Evolutionary conservation across 73 alveolate genomes (phyloP).

Genomic region (Blepharisma japonicum): DNA sequence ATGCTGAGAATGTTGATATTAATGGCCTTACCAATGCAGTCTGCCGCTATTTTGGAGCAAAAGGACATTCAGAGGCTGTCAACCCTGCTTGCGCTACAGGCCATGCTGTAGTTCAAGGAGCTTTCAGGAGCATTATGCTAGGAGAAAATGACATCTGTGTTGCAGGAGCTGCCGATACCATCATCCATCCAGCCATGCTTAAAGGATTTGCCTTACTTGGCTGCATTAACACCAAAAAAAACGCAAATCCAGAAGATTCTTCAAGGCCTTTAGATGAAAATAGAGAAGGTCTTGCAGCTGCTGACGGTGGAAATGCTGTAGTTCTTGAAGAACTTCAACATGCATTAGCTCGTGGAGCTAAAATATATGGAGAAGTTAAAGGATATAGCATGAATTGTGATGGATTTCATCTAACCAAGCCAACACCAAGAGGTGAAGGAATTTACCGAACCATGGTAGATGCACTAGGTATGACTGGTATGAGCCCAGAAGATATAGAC

Average conservation of each 20-base stretch:
- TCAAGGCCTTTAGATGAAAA: constrained; percentile 74
- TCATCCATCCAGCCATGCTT: constrained; percentile 41
- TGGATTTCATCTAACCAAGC: constrained; percentile 71
- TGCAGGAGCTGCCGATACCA: constrained; percentile 76
- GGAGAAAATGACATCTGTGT: constrained; percentile 59
- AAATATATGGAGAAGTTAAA: constrained; percentile 65
- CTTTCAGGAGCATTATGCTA: constrained; percentile 56
- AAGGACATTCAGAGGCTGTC: constrained; percentile 54
- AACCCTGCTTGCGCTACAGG: constrained; percentile 73
- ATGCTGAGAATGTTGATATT: background rate
- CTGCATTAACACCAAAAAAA: constrained; percentile 46
- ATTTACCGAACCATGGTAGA: constrained; percentile 46
- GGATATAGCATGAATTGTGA: constrained; percentile 65
- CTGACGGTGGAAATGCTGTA: constrained; percentile 72
- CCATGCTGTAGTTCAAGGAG: constrained; percentile 68
- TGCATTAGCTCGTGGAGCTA: constrained; percentile 65
- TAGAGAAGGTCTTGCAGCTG: constrained; percentile 66
- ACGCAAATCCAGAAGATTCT: constrained; percentile 60
- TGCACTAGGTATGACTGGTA: constrained; percentile 58
- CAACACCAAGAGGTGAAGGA: constrained; percentile 65
- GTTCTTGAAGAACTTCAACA: constrained; percentile 63
- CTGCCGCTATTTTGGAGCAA: background rate
- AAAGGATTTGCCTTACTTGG: constrained; percentile 49
- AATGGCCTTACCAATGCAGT: background rate
- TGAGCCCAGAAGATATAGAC: constrained; percentile 49